Percentiles rank a stretch among this genome's conserved stretches.
phyloP scores from a whole-genome alignment of 2,329 filamentous ascomycete species.

The Fusarium dimerum region DNA sequence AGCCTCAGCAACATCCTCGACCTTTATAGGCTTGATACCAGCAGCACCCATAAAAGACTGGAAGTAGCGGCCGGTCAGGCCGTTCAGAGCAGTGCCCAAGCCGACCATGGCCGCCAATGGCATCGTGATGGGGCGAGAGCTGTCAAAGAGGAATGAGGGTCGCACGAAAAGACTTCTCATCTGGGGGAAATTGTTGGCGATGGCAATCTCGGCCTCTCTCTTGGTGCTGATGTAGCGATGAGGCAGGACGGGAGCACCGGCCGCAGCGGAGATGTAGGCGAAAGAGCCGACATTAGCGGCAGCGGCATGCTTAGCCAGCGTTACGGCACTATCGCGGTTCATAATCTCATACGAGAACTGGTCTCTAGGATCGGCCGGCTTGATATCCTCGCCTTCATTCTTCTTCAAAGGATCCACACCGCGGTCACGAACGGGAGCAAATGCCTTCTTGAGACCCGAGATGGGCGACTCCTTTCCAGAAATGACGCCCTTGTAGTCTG shows the following conservation, averaged over 20 bases:
- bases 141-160: conserved; percentile 87
- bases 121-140: conserved; percentile 76
- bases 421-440: conserved; percentile 65
- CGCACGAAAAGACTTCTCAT: conserved; percentile 83
- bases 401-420: conserved; percentile 71
- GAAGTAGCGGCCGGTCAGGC: conserved; percentile 72
- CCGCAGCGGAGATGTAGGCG: conserved; percentile 86
- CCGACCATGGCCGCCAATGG: conserved; percentile 79
- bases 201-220: conserved; percentile 80
- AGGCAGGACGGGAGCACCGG: conserved; percentile 81
- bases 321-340: conserved; percentile 88
- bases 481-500: conserved; percentile 94
- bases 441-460: conserved; percentile 74
- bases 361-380: conserved; percentile 65
- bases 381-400: conserved; percentile 59
- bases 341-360: conserved; percentile 95
- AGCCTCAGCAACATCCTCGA: conserved; percentile 83
- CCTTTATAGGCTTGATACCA: conserved; percentile 83
- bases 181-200: conserved; percentile 69
- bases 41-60: conserved; percentile 78
- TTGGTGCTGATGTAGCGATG: conserved; percentile 88
- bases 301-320: conserved; percentile 75
- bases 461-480: conserved; percentile 82
- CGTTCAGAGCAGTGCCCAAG: conserved; percentile 75
- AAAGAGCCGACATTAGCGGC: conserved; percentile 68